These are phyloP conservation scores for Penicillium lagena DNA, from an alignment of 495 filamentous ascomycete species.

Conservation along the genomic window DNA sequence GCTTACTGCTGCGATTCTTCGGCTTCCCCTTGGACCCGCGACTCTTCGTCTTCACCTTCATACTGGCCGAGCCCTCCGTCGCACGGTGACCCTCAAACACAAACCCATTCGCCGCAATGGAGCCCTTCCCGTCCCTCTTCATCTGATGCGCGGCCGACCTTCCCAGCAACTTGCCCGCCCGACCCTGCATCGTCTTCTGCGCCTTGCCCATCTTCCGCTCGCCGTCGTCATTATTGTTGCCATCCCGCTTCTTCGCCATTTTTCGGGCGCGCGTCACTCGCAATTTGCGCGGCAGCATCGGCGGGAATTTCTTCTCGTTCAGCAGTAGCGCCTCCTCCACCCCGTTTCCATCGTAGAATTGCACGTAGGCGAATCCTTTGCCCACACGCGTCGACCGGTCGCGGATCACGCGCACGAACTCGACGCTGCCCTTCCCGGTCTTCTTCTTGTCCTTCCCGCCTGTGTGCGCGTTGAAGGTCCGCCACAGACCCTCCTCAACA, in stretches of 20 bases:
- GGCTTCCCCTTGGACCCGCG: slow-evolving; percentile 49
- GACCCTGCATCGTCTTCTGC: slow-evolving; percentile 66
- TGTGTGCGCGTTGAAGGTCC: slow-evolving; percentile 57
- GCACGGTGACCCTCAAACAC: slow-evolving; percentile 92
- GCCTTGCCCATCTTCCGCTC: slow-evolving; percentile 50
- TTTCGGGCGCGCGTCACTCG: slow-evolving; percentile 81
- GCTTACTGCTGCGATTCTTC: slow-evolving; percentile 43
- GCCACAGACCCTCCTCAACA: slow-evolving; percentile 93
- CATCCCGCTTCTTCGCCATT: slow-evolving; percentile 58
- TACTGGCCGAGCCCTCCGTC: slow-evolving; percentile 56
- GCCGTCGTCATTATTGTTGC: slow-evolving; percentile 36
- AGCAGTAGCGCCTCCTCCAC: slow-evolving; percentile 84
- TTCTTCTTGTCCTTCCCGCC: slow-evolving; percentile 37
- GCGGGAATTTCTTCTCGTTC: slow-evolving; percentile 86
- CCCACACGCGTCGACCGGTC: slow-evolving; percentile 86
- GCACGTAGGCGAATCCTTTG: slow-evolving; percentile 97
- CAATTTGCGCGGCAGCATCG: slow-evolving; percentile 80
- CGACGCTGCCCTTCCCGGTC: slow-evolving; percentile 62
- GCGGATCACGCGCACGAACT: slow-evolving; percentile 89
- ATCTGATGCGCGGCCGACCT: slow-evolving; percentile 66
- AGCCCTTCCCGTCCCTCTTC: slow-evolving; percentile 32
- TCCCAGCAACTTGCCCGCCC: slow-evolving; percentile 78
- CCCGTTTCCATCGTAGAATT: slow-evolving; percentile 81
- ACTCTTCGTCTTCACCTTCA: slow-evolving; percentile 53
- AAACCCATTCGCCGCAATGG: slow-evolving; percentile 47